Evolutionary conservation across 1,284 basidiomycete genomes (phyloP).

Genomic region (Hymenochaete sp.): DNA sequence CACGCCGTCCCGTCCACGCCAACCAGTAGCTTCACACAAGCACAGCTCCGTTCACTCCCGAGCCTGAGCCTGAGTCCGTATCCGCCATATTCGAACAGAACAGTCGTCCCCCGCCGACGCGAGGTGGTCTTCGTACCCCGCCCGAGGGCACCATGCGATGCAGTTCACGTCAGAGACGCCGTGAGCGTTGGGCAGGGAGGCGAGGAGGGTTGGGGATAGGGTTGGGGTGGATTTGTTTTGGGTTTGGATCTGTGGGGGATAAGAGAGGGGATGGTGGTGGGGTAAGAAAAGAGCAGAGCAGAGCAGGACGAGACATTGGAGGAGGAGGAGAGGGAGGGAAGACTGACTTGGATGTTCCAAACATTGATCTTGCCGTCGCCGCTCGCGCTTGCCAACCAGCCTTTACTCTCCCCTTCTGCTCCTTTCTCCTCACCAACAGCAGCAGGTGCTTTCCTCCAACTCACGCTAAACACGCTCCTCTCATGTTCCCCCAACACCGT

Average conservation of each 20-base stretch:
- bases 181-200: conserved; percentile 51
- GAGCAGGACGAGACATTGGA: not conserved
- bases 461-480: conserved; percentile 71
- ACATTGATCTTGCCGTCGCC: conserved; percentile 72
- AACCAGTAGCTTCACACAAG: too few species aligned
- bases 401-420: conserved; percentile 33
- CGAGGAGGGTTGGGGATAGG: conserved; percentile 42
- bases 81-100: conserved; percentile 55
- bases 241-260: conserved; percentile 14
- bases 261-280: conserved; percentile 4
- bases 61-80: conserved; percentile 4
- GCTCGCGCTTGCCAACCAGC: conserved; percentile 68
- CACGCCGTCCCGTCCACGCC: too few species aligned
- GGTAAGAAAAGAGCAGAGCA: not conserved
- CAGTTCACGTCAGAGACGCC: conserved; percentile 72
- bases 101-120: conserved; percentile 81
- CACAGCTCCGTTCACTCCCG: too few species aligned
- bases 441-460: conserved; percentile 50
- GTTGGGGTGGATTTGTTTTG: conserved; percentile 21
- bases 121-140: conserved; percentile 52
- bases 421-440: conserved; percentile 23
- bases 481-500: conserved; percentile 51
- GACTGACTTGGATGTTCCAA: conserved; percentile 59
- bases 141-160: conserved; percentile 66
- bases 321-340: not conserved